Base-by-base conservation (phyloP, 2,329 filamentous ascomycete genomes). In the Pyricularia grisea region DNA sequence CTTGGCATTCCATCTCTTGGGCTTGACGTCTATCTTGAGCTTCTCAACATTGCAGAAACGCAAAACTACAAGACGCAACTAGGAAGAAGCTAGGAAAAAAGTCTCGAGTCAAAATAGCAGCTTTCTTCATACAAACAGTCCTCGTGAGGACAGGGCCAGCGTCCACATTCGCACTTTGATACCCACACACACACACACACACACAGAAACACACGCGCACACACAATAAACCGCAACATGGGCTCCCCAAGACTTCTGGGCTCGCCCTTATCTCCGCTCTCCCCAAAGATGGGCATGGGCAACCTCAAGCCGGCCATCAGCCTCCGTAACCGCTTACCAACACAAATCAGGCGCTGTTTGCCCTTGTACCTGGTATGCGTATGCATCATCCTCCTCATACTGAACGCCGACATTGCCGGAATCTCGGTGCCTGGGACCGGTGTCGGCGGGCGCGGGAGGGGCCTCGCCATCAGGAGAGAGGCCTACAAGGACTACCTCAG, bases 301-400 rank as follows among this genome's bases (percentile, higher is more conserved):
- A 36, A 33, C 30, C 67, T 60, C 10, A 68, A 31, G 3, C 60
- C 67, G n/a, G 61, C 50, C 11, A 61, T 68, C 67, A 76, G 69
- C 67, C 71, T 76, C 61, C 74, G 74, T 65, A 75, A 76, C 63
- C 74, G 74, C 65, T 72, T 80, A 61, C 72, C 73, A 7, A 74
- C 71, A 42, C 73, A 73, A 68, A 72, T 86, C 70, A 79, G 81
- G 68, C 79, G 84, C 70, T 78, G 79, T 55, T 74, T 86, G 17
- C 80, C 82, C 2, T 75, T 84, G 23, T 84, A 83, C 72, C 71
- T 84, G 27, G 78, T 75, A 33, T 79, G 79, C 69, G 72, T 85
- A 9, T 74, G 81, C 64, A 69, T 85, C 23, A 70, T 86, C 58
- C 72, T 85, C 60, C 76, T 86, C 70, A 73, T 85, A 66, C 78